Evolutionary conservation across 1,139 yeast genomes (phyloP).

Genomic region (Protomyces inouyei): DNA sequence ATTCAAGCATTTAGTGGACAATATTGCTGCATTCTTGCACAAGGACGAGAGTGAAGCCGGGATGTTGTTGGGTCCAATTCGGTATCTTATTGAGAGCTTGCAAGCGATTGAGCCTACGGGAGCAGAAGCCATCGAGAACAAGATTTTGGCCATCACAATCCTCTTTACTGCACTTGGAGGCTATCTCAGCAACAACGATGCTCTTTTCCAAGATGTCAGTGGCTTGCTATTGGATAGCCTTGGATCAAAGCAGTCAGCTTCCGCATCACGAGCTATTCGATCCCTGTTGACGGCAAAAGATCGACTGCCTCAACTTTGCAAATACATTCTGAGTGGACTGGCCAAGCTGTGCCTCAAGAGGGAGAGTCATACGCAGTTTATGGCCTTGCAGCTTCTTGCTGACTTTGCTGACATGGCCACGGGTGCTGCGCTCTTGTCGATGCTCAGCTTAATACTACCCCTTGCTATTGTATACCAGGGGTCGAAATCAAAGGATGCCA

Average conservation of each 20-base stretch:
- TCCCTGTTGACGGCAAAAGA: not conserved
- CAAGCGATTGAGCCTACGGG: not conserved
- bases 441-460: not conserved
- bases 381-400: not conserved
- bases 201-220: not conserved
- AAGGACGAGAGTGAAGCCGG: conserved; percentile 3
- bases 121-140: conserved; percentile 4
- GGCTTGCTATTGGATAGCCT: not conserved
- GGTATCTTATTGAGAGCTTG: conserved; percentile 8
- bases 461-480: not conserved
- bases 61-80: conserved; percentile 11
- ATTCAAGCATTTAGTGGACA: conserved; percentile 16
- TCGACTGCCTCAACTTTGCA: not conserved
- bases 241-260: not conserved
- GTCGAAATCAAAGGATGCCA: not conserved
- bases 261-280: not conserved
- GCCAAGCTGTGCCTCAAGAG: not conserved
- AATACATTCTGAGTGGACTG: not conserved
- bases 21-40: conserved; percentile 3
- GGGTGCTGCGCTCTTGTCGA: not conserved
- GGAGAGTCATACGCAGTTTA: not conserved
- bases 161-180: conserved; percentile 8
- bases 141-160: conserved; percentile 11
- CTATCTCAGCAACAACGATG: conserved; percentile 3
- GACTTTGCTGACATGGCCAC: not conserved